Evolutionary conservation across 2,329 filamentous ascomycete genomes (phyloP), one percentile per base, ranked within the genome.

Genomic region (Periconia macrospinosa): DNA sequence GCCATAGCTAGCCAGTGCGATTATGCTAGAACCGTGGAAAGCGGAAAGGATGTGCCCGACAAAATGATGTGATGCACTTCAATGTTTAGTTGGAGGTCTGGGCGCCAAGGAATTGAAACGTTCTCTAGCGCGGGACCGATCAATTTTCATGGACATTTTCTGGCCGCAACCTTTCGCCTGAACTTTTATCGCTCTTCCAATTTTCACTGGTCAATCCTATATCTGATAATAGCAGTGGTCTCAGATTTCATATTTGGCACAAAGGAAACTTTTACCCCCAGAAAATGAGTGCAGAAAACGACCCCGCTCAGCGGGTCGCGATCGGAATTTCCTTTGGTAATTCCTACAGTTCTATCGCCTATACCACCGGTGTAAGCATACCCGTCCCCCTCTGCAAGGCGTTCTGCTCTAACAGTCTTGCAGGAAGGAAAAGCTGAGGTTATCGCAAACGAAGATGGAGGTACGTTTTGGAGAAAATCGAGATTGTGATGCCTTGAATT

Each of bases 311-410:
- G 75, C 78, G 83, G 68, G 81, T 82, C 69, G 91, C 89, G 73
- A 97, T 99, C 78, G 94, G 94, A 75, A 92, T 99, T 73, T 90
- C 92, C 64, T 97, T 97, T 82, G 94, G 94, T 79, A 99, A 97
- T 82, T 92, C 92, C 58, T 96, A 96, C 86, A 95, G 91, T 80
- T 97, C 92, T 56, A 97, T 99, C 78, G 93, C 93, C 67, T 92
- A 87, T 75, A 96, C 92, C 45, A 85, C 88, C 58, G 76, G 77
- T 58, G 83, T 85, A 76, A 60, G 80, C 58, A 13, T 37, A 13
- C 15, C 35, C 42, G 23, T n/a, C n/a, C 6, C 15, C 6, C n/a
- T 40, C 17, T 23, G 15, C 14, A 49, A 15, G 19, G 2, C 18
- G 33, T 27, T 17, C 68, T 14, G 10, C 19, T 41, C 46, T 57